These are phyloP conservation scores for Astrocystis sublimbata DNA, from an alignment of 495 filamentous ascomycete species.

Conservation along the genomic window DNA sequence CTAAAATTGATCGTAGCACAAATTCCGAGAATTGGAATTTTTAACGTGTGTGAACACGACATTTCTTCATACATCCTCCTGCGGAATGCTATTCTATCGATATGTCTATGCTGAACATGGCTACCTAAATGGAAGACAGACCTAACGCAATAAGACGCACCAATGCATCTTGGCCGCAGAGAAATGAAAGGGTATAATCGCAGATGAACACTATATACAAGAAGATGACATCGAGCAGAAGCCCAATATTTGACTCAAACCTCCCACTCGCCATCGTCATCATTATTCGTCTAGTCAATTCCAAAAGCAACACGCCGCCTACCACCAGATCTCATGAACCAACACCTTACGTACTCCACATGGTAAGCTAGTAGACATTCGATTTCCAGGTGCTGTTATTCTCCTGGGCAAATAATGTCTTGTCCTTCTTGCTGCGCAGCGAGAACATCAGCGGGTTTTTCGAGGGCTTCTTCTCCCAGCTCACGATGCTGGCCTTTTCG, in stretches of 20 bases:
- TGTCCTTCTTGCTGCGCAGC: constrained; percentile 30
- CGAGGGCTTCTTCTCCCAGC: constrained; percentile 38
- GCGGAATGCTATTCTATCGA: constrained; percentile 5
- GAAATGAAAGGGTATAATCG: constrained; percentile 15
- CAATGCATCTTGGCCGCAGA: background rate
- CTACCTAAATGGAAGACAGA: background rate
- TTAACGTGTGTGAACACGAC: no score
- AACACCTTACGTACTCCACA: background rate
- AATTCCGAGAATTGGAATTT: no score
- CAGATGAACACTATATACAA: constrained; percentile 7
- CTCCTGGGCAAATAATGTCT: constrained; percentile 21
- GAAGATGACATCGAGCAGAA: background rate
- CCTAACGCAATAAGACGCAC: background rate
- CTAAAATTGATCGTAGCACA: background rate
- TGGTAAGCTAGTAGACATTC: constrained; percentile 23
- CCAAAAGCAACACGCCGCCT: background rate
- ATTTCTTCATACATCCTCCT: background rate
- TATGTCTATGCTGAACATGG: background rate
- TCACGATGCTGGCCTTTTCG: constrained; percentile 31
- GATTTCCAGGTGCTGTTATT: constrained; percentile 19
- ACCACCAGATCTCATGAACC: background rate
- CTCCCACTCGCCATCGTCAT: background rate
- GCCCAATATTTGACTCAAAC: background rate
- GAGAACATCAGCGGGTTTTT: constrained; percentile 31
- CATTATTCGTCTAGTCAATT: background rate